phyloP scores from a whole-genome alignment of 257 asterid species.

The Catharanthus roseus region DNA sequence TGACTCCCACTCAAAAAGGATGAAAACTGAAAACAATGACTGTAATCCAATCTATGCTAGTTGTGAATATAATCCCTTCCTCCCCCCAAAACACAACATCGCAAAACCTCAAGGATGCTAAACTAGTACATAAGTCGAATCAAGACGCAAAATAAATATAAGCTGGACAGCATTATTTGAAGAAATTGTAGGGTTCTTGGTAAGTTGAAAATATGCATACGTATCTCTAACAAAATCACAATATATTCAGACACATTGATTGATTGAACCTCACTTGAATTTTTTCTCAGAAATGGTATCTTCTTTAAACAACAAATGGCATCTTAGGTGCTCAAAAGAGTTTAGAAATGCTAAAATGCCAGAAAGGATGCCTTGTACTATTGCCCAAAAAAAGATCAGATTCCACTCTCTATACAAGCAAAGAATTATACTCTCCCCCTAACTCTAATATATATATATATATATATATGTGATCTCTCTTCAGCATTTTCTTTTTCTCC shows the following conservation, averaged over 20 bases:
- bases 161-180: slow-evolving; percentile 23
- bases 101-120: background rate
- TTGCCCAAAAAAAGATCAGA: slow-evolving; percentile 8
- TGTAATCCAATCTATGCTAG: background rate
- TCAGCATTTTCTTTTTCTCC: background rate
- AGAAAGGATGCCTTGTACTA: slow-evolving; percentile 1
- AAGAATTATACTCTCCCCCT: background rate
- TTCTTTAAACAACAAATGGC: slow-evolving; percentile 20
- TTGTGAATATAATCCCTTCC: background rate
- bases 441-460: too few relatives aligned
- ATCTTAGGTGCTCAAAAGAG: slow-evolving; percentile 13
- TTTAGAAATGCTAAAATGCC: slow-evolving; percentile 1
- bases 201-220: slow-evolving; percentile 6
- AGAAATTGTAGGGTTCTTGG: slow-evolving; percentile 1
- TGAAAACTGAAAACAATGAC: background rate
- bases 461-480: too few relatives aligned
- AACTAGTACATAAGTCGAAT: background rate
- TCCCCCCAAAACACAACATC: too few relatives aligned
- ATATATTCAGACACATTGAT: slow-evolving; percentile 18
- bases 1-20: slow-evolving; percentile 13
- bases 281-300: slow-evolving; percentile 16
- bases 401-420: slow-evolving; percentile 4
- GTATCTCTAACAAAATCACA: slow-evolving; percentile 8
- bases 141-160: too few relatives aligned
- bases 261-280: slow-evolving; percentile 22